Base-by-base conservation (phyloP, 208 protist species). In the Entamoeba histolytica region DNA sequence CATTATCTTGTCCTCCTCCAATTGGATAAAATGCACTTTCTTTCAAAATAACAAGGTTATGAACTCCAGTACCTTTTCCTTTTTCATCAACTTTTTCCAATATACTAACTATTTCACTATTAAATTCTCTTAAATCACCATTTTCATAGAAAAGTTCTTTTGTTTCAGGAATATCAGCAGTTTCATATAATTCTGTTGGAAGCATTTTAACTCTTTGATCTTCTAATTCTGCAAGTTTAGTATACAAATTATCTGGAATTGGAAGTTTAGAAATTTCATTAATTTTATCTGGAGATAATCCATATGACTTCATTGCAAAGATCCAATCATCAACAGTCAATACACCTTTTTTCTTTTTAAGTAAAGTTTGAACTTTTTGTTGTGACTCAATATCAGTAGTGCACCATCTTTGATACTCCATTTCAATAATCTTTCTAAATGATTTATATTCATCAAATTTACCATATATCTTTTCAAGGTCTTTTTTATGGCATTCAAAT, bases 1-100 rank as follows among this genome's bases (percentile, higher is more conserved):
- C 95, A 87, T 95, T 14, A 49, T 94, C 57, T 91, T 95, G 94
- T 49, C 95, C 95, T 23, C 95, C 95, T 49, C 91, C 94, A 35
- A 50, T 91, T 6, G 95, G 95, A 39, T 95, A 95, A 19, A 94
- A 93, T 15, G 23, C 12, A 31, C 93, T 94, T 73, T 94, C 23
- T 15, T 95, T 94, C 5, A 95, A 52, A 47, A 95, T 55, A 44
- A 95, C 44, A 44, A 94, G 7, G 28, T 93, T 49, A 44, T 87
- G 35, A 10, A 91, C 52, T 7, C 93, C 52, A 49, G 12, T 55
- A 19, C 12, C 12, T 49, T 51, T 92, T 5, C 17, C 10, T 47
- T 49, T 23, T 23, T 92, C 93, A 3, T 92, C 49, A 50, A 93
- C 92, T 87, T 73, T 19, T 14, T 92, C 52, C 8, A 94, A 47